phyloP scores from a whole-genome alignment of 352 stramenopile species.

The Phytophthora meadii region DNA sequence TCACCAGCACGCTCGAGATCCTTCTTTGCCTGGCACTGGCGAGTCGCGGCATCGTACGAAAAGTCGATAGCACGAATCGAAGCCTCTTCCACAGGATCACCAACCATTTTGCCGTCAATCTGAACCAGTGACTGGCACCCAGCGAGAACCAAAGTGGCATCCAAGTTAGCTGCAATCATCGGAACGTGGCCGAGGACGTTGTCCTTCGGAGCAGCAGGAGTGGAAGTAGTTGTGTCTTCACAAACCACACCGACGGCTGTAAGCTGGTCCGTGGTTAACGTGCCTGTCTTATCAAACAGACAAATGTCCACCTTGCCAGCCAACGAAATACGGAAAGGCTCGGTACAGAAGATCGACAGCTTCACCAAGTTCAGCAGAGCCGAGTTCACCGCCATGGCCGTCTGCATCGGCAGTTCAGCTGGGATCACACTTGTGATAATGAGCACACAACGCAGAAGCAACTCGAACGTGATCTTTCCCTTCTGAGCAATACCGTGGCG shows the following conservation, averaged over 20 bases:
- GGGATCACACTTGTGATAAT: slow-evolving; percentile 99
- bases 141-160: slow-evolving; percentile 84
- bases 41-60: slow-evolving; percentile 76
- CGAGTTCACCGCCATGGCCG: slow-evolving; percentile 97
- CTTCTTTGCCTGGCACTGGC: slow-evolving; percentile 79
- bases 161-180: slow-evolving; percentile 86
- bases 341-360: slow-evolving; percentile 97
- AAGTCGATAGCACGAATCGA: slow-evolving; percentile 97
- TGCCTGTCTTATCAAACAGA: slow-evolving; percentile 99
- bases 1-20: slow-evolving; percentile 72
- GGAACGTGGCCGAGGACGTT: slow-evolving; percentile 73
- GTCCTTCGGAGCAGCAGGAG: slow-evolving; percentile 40
- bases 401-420: slow-evolving; percentile 98
- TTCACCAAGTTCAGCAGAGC: slow-evolving; percentile 95
- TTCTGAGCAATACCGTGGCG: slow-evolving; percentile 86
- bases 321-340: slow-evolving; percentile 98
- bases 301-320: slow-evolving; percentile 97
- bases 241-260: slow-evolving; percentile 93
- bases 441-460: slow-evolving; percentile 97
- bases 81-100: slow-evolving; percentile 98
- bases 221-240: slow-evolving; percentile 61
- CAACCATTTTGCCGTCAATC: slow-evolving; percentile 96
- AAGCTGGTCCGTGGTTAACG: slow-evolving; percentile 97
- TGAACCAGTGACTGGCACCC: slow-evolving; percentile 98
- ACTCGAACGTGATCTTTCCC: slow-evolving; percentile 95